These are phyloP conservation scores for Kodamaea neixiangensis DNA, from an alignment of 805 yeast genomes.

Conservation along the genomic window DNA sequence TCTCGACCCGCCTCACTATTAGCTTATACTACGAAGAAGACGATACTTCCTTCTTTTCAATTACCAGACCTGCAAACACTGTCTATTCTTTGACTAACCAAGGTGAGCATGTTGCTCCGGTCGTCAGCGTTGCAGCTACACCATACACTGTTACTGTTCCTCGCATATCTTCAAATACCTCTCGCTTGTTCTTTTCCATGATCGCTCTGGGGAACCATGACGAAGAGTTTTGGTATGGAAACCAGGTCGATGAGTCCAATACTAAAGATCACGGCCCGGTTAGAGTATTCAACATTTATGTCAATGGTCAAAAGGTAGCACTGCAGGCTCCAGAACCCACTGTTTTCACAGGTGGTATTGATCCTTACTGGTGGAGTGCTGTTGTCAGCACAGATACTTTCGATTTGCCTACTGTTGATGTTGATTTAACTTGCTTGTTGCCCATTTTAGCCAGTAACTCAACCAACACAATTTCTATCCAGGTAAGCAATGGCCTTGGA, in stretches of 20 bases:
- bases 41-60: constrained; percentile 22
- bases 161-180: constrained; percentile 52
- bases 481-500: constrained; percentile 55
- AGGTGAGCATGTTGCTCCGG: not conserved
- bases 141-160: constrained; percentile 44
- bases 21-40: constrained; percentile 2
- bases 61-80: constrained; percentile 38
- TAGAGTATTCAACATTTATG: constrained; percentile 62
- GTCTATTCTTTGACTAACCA: constrained; percentile 29
- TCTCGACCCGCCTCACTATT: constrained; percentile 37
- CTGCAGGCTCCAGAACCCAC: constrained; percentile 69
- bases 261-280: constrained; percentile 64
- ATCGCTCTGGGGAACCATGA: constrained; percentile 73
- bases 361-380: constrained; percentile 81
- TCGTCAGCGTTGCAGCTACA: constrained; percentile 32
- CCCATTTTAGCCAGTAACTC: constrained; percentile 58
- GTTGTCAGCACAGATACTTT: constrained; percentile 73
- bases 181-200: constrained; percentile 57
- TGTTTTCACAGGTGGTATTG: constrained; percentile 79
- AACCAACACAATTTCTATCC: constrained; percentile 36
- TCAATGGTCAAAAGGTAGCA: constrained; percentile 61
- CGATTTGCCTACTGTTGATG: constrained; percentile 69
- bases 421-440: constrained; percentile 69
- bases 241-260: constrained; percentile 49
- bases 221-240: constrained; percentile 85